Evolutionary conservation across 805 yeast species (phyloP).

Genomic region (Zygosaccharomyces gambellarensis): DNA sequence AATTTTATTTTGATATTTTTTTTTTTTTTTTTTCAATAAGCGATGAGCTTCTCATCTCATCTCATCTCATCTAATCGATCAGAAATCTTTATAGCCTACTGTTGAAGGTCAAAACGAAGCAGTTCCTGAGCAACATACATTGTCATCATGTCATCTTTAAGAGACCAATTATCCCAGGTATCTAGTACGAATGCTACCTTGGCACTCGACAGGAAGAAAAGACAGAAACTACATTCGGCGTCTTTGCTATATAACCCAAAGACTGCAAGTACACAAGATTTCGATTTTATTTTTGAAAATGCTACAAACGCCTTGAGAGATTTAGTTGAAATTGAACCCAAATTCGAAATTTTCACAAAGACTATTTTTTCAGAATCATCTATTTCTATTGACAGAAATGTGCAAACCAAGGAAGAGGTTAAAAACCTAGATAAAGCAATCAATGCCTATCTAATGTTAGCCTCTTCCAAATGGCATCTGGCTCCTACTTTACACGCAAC

Average conservation of each 20-base stretch:
- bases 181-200: slow-evolving; percentile 61
- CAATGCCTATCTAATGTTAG: slow-evolving; percentile 63
- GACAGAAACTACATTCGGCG: slow-evolving; percentile 82
- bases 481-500: slow-evolving; percentile 74
- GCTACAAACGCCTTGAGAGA: slow-evolving; percentile 75
- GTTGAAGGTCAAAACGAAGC: neutral
- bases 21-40: slow-evolving; percentile 1
- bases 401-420: slow-evolving; percentile 73
- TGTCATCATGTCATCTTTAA: slow-evolving; percentile 53
- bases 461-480: slow-evolving; percentile 71
- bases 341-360: slow-evolving; percentile 63
- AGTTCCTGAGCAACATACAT: neutral
- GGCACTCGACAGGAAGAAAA: slow-evolving; percentile 77
- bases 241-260: slow-evolving; percentile 83
- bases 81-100: neutral
- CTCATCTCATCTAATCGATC: neutral
- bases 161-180: slow-evolving; percentile 74
- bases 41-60: slow-evolving; percentile 16
- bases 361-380: slow-evolving; percentile 83
- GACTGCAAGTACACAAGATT: slow-evolving; percentile 92
- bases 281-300: slow-evolving; percentile 67
- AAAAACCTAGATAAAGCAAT: slow-evolving; percentile 71
- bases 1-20: slow-evolving; percentile 3
- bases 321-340: slow-evolving; percentile 63
- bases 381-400: slow-evolving; percentile 70